Conservation (phyloP, 108 stramenopile species). For the Fragilariopsis cylindrus region DNA sequence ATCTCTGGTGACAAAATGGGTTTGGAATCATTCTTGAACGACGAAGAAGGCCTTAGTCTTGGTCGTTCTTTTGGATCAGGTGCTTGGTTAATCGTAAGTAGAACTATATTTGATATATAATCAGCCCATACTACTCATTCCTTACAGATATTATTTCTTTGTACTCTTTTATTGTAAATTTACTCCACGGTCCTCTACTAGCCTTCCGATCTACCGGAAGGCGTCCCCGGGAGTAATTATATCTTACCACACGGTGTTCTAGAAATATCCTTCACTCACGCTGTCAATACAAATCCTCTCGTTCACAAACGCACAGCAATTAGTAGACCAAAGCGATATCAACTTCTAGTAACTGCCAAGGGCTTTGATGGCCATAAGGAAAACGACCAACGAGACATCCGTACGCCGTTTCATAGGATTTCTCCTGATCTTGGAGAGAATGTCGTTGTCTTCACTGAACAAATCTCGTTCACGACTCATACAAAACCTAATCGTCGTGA, state of each 20-base stretch:
- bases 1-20: slow-evolving; percentile 68
- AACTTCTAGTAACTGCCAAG: neutral
- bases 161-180: too few relatives aligned
- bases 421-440: neutral
- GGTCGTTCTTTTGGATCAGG: slow-evolving; percentile 57
- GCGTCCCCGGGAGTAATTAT: slow-evolving; percentile 25
- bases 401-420: slow-evolving; percentile 6
- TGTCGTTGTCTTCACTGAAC: slow-evolving; percentile 14
- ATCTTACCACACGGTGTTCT: slow-evolving; percentile 23
- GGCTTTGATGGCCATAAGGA: neutral
- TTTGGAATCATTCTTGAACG: slow-evolving; percentile 50
- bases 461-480: slow-evolving; percentile 21
- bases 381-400: neutral
- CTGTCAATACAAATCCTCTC: slow-evolving; percentile 12
- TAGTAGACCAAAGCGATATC: slow-evolving; percentile 21
- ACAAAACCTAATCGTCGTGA: neutral
- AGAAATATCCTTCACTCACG: slow-evolving; percentile 7
- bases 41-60: slow-evolving; percentile 49
- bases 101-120: too few relatives aligned
- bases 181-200: too few relatives aligned
- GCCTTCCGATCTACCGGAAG: slow-evolving; percentile 34
- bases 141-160: too few relatives aligned
- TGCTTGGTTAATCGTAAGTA: slow-evolving; percentile 42
- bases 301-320: slow-evolving; percentile 9
- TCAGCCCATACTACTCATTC: too few relatives aligned